phyloP scores from a whole-genome alignment of 1,284 basidiomycete genomes.

The Tilletia caries region DNA sequence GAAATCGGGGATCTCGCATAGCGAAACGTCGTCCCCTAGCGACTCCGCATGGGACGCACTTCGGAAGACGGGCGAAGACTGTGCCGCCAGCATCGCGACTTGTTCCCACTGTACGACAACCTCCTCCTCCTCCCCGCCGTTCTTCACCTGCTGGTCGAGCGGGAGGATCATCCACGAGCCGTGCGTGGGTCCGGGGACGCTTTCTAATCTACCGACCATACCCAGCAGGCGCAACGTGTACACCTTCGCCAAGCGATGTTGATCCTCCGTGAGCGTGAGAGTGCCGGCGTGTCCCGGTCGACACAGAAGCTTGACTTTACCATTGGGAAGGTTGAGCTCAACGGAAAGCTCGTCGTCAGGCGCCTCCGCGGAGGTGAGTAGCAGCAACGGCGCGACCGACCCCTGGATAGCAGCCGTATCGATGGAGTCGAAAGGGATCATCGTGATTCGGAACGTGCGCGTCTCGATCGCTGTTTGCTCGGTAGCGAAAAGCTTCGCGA shows the following conservation, averaged over 20 bases:
- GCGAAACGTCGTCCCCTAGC: neutral
- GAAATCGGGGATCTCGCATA: neutral
- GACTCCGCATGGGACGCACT: neutral
- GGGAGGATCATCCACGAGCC: neutral
- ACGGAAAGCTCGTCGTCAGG: neutral
- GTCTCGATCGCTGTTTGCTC: neutral
- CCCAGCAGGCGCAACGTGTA: neutral
- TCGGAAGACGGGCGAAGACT: neutral
- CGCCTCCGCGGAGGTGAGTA: neutral
- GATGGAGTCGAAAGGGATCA: constrained; percentile 12
- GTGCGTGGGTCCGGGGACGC: neutral
- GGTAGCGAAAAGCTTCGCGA: neutral
- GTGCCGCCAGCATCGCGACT: neutral
- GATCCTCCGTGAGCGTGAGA: neutral
- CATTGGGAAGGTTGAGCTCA: neutral
- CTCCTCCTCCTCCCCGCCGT: neutral
- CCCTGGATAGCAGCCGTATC: neutral
- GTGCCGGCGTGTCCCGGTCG: neutral
- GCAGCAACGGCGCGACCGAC: neutral
- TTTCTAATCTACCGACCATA: neutral
- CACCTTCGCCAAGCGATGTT: neutral
- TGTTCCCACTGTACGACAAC: neutral
- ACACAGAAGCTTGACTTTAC: neutral
- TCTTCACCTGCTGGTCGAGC: neutral
- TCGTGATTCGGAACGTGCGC: constrained; percentile 15